Evolutionary conservation across 225 moss, liverwort and hornwort species (phyloP), one percentile per base, ranked within the genome.

Genomic region (Physcomitrium patens): DNA sequence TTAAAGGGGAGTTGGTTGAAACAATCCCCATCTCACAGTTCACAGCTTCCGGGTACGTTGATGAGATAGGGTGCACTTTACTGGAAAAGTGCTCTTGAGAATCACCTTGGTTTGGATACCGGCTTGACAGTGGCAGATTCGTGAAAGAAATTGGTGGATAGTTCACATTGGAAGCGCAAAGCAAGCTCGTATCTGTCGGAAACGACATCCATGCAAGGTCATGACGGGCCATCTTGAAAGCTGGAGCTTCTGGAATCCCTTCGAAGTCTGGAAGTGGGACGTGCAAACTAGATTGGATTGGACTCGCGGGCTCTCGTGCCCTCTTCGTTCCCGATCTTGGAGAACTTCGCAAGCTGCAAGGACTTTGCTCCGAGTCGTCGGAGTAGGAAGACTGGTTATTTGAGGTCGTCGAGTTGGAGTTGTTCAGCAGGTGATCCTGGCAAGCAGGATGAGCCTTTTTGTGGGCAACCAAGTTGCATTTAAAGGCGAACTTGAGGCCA

Each of bases 391-490:
- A 80, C 5, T 74, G 65, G 27, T 63, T 69, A 72, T 50, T 82
- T 37, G 57, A 51, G 26, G 9, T 71, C 22, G 64, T 61, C 0
- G 79, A 76, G 48, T 28, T 79, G 22, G 43, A 74, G 49, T 19
- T 46, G 50, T 22, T 81, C 9, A 17, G 37, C 3, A 65, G 79
- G 3, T 58, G 71, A 20, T 96, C 96, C 68, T 92, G 93, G 26
- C 96, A 96, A 5, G 83, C 86, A 0, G 92, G 90, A 52, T 96
- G 93, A 0, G 88, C 89, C 70, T 94, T 96, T 78, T 96, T 96
- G 84, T 96, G 96, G 2, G 90, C 91, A 15, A 96, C 96, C 77
- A 96, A 44, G 69, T 96, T 96, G 81, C 96, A 96, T 72, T 96
- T 96, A 60, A 96, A 96, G 6, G 96, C 96, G 46, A 96, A 96